phyloP scores from a whole-genome alignment of 306 rosid species.

The Arachis stenosperma region DNA sequence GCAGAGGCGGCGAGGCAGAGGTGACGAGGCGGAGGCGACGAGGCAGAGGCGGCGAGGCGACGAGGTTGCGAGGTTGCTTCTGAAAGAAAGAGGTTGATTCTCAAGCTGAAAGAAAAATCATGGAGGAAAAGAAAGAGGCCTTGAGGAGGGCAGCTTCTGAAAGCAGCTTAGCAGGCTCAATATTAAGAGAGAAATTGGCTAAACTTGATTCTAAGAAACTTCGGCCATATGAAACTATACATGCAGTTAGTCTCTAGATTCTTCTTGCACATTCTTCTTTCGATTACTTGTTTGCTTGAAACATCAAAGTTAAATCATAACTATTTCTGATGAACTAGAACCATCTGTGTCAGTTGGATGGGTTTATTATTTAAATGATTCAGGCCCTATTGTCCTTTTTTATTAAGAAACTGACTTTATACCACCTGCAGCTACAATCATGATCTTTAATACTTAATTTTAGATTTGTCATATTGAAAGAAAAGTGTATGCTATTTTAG shows the following conservation, averaged over 20 bases:
- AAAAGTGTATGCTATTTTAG: neutral
- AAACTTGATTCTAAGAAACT: constrained; percentile 49
- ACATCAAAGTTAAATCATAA: too few relatives aligned
- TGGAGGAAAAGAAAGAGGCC: constrained; percentile 64
- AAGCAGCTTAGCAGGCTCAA: constrained; percentile 42
- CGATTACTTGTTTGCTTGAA: neutral
- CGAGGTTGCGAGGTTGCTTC: too few relatives aligned
- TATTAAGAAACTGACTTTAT: too few relatives aligned
- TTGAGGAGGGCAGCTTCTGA: constrained; percentile 57
- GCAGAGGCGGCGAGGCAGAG: too few relatives aligned
- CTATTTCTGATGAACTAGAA: too few relatives aligned
- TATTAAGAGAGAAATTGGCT: constrained; percentile 46
- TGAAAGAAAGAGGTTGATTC: too few relatives aligned
- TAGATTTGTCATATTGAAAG: constrained; percentile 4
- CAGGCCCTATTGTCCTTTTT: neutral
- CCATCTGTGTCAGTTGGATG: too few relatives aligned
- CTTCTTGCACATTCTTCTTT: constrained; percentile 28
- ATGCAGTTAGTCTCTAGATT: constrained; percentile 49
- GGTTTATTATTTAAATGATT: constrained; percentile 7
- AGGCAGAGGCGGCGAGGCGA: too few relatives aligned
- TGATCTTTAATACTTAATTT: neutral
- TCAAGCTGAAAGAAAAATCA: constrained; percentile 72
- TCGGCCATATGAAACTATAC: constrained; percentile 53
- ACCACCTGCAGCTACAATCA: too few relatives aligned
- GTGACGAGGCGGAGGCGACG: too few relatives aligned